Percentiles rank a stretch among this genome's conserved stretches.
phyloP scores from a whole-genome alignment of 176 grass and related monocot genomes.

The Themeda triandra region DNA sequence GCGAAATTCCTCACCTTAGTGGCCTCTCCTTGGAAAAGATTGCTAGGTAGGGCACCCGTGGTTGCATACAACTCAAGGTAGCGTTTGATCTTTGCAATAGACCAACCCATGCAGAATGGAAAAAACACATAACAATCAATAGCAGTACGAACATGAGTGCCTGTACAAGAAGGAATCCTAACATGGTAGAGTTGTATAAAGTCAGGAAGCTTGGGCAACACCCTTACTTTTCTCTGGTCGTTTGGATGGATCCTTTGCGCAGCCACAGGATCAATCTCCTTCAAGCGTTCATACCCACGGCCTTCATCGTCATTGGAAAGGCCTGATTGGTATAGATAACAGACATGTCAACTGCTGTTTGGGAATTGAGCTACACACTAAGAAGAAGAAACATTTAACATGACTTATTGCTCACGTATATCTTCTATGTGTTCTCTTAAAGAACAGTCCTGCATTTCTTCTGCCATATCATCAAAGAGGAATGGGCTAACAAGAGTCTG shows the following conservation, averaged over 20 bases:
- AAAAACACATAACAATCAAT: not conserved
- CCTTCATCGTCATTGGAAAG: conserved; percentile 37
- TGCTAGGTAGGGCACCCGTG: conserved; percentile 67
- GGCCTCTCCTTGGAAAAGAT: conserved; percentile 70
- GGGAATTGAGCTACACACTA: not conserved
- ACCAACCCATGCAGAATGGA: not conserved
- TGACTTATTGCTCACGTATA: conserved; percentile 20
- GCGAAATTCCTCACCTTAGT: conserved; percentile 52
- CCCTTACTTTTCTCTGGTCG: conserved; percentile 73
- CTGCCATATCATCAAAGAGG: conserved; percentile 72
- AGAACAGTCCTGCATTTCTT: conserved; percentile 35
- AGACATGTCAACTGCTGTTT: not conserved
- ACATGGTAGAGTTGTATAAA: not conserved
- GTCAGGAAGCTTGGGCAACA: not conserved
- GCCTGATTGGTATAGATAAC: conserved; percentile 26
- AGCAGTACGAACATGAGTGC: not conserved
- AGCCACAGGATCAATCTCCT: conserved; percentile 69
- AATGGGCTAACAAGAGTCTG: conserved; percentile 81
- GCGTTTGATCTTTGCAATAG: conserved; percentile 57
- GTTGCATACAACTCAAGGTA: conserved; percentile 76
- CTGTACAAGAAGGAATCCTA: conserved; percentile 20
- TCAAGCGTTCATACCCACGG: conserved; percentile 48
- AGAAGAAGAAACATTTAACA: conserved; percentile 5
- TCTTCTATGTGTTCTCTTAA: conserved; percentile 19
- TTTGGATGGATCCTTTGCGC: conserved; percentile 87